phyloP scores from a whole-genome alignment of 2,329 filamentous ascomycete species.

The Fusarium nematophilum region DNA sequence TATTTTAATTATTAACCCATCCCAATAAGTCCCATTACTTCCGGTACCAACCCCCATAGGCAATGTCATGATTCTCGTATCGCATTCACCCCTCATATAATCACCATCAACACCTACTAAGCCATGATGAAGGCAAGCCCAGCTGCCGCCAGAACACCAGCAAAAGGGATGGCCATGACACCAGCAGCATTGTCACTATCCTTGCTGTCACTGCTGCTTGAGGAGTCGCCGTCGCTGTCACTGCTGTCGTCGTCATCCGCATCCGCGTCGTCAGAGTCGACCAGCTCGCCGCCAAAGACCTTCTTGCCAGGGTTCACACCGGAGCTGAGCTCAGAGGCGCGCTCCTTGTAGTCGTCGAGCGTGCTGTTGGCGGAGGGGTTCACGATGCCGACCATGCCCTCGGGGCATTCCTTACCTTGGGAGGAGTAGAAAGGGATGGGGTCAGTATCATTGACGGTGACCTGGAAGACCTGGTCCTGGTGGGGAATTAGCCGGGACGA shows the following conservation, averaged over 20 bases:
- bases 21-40: conserved; percentile 14
- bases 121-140: conserved; percentile 35
- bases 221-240: conserved; percentile 18
- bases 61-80: conserved; percentile 28
- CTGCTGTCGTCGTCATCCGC: not conserved
- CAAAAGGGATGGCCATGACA: conserved; percentile 26
- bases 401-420: conserved; percentile 50
- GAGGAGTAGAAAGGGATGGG: conserved; percentile 55
- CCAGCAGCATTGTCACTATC: conserved; percentile 29
- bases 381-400: conserved; percentile 55
- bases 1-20: conserved; percentile 10
- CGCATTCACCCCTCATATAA: conserved; percentile 14
- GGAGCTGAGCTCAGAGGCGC: conserved; percentile 42
- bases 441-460: conserved; percentile 48
- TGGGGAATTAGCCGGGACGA: conserved; percentile 6
- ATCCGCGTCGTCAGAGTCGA: conserved; percentile 35
- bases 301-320: conserved; percentile 43
- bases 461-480: conserved; percentile 51
- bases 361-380: conserved; percentile 47
- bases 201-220: conserved; percentile 2
- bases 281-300: conserved; percentile 47
- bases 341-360: conserved; percentile 47
- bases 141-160: conserved; percentile 29
- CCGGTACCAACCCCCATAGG: not conserved
- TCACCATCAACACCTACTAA: conserved; percentile 2